Conservation (phyloP, 2,329 filamentous ascomycete genomes). For the Sclerotinia subarctica region DNA sequence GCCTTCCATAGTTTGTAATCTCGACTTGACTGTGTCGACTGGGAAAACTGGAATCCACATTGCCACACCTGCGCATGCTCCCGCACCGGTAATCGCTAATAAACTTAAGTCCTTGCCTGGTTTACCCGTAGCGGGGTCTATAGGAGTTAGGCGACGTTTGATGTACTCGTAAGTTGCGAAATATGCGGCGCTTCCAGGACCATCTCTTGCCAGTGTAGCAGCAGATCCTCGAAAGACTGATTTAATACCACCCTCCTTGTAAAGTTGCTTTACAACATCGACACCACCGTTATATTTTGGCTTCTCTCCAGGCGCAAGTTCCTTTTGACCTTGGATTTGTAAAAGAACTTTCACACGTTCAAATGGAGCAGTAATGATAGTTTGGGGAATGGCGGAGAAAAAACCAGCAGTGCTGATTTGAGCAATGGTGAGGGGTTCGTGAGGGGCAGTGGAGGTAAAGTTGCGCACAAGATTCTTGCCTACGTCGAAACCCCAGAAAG, state of each 20-base stretch:
- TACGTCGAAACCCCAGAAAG: conserved; percentile 86
- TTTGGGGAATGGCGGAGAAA: conserved; percentile 98
- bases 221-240: conserved; percentile 88
- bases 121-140: conserved; percentile 69
- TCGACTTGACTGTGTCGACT: conserved; percentile 92
- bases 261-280: conserved; percentile 91
- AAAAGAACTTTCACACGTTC: conserved; percentile 98
- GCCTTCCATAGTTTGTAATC: conserved; percentile 87
- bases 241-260: conserved; percentile 83
- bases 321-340: conserved; percentile 92
- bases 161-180: conserved; percentile 97
- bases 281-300: conserved; percentile 83
- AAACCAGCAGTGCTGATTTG: conserved; percentile 92
- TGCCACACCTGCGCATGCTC: conserved; percentile 86
- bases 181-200: conserved; percentile 89
- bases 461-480: conserved; percentile 82
- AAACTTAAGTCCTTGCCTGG: conserved; percentile 76
- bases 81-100: conserved; percentile 77
- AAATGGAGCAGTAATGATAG: conserved; percentile 95
- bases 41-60: conserved; percentile 99
- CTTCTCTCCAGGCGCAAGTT: conserved; percentile 82
- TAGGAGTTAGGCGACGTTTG: conserved; percentile 81
- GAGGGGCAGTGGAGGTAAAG: conserved; percentile 58
- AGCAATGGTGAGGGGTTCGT: conserved; percentile 72
- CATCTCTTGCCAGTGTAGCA: conserved; percentile 91